These are phyloP conservation scores for Russula lepida DNA, from an alignment of 768 basidiomycete genomes.

Conservation along the genomic window DNA sequence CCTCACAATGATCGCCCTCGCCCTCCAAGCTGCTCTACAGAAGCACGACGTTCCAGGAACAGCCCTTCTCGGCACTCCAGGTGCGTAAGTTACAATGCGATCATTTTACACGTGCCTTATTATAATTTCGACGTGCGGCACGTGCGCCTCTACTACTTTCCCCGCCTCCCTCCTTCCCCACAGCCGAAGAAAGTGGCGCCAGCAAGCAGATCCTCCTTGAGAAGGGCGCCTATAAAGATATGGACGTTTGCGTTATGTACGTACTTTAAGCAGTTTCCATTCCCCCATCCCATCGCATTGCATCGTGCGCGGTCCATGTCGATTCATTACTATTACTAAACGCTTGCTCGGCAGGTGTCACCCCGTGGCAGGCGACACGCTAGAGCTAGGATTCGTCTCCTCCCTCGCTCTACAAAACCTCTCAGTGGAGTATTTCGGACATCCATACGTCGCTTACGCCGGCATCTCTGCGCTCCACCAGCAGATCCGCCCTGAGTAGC, in stretches of 20 bases:
- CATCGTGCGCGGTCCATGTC: not conserved
- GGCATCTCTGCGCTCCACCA: conserved; percentile 74
- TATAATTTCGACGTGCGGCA: not conserved
- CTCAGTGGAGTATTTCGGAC: conserved; percentile 65
- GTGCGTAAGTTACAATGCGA: too few relatives aligned
- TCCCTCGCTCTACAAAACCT: conserved; percentile 59
- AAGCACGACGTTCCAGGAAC: conserved; percentile 56
- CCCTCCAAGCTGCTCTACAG: conserved; percentile 60
- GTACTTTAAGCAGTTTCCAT: conserved; percentile 11
- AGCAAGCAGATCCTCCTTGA: conserved; percentile 72
- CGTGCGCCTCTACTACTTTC: too few relatives aligned
- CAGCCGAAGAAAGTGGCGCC: conserved; percentile 72
- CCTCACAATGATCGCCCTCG: conserved; percentile 64
- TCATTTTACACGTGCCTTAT: not conserved
- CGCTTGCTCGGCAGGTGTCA: conserved; percentile 52
- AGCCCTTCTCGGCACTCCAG: conserved; percentile 69
- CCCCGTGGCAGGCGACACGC: conserved; percentile 47
- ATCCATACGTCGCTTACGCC: conserved; percentile 71
- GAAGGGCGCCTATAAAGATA: conserved; percentile 67
- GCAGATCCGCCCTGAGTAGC: conserved; percentile 75
- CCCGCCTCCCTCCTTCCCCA: too few relatives aligned
- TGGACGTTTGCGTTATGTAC: conserved; percentile 77
- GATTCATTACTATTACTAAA: not conserved
- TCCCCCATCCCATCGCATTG: not conserved
- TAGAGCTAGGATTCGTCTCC: conserved; percentile 43